Evolutionary conservation across 2,329 filamentous ascomycete genomes (phyloP).

Genomic region (Colletotrichum tabaci): DNA sequence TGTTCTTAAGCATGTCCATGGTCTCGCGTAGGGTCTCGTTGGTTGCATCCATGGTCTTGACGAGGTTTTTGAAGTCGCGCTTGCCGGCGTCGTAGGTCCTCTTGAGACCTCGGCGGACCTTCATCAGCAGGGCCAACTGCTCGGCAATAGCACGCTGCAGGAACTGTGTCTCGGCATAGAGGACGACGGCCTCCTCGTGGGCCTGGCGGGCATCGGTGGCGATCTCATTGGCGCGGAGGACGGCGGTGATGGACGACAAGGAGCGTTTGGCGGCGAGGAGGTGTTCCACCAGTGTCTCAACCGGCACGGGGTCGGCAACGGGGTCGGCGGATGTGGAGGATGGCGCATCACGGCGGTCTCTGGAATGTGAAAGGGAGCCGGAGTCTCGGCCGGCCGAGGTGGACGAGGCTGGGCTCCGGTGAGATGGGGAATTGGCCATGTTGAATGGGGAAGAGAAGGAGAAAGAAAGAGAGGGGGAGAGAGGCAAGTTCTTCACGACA

Average conservation of each 20-base stretch:
- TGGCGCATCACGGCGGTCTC: slow-evolving; percentile 47
- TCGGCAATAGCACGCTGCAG: slow-evolving; percentile 73
- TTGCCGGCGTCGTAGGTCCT: slow-evolving; percentile 71
- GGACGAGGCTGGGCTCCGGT: slow-evolving; percentile 42
- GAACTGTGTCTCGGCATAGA: slow-evolving; percentile 79
- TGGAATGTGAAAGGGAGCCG: slow-evolving; percentile 38
- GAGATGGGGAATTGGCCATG: slow-evolving; percentile 41
- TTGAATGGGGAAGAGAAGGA: slow-evolving; percentile 29
- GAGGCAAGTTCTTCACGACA: slow-evolving; percentile 25
- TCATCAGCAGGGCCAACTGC: slow-evolving; percentile 67
- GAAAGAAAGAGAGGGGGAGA: too few species aligned
- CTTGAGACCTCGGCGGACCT: slow-evolving; percentile 66
- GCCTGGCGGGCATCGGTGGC: slow-evolving; percentile 81
- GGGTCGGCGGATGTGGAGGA: slow-evolving; percentile 22
- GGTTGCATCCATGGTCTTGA: slow-evolving; percentile 76
- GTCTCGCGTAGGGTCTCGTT: slow-evolving; percentile 76
- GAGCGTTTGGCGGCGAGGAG: slow-evolving; percentile 91
- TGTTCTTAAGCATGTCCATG: slow-evolving; percentile 75
- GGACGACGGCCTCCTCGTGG: slow-evolving; percentile 83
- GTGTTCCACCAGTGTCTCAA: slow-evolving; percentile 87
- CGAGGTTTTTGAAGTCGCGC: slow-evolving; percentile 72
- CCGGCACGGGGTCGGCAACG: slow-evolving; percentile 60
- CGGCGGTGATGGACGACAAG: slow-evolving; percentile 84
- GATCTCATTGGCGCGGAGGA: slow-evolving; percentile 89
- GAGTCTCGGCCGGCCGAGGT: slow-evolving; percentile 41